Conservation (phyloP, 768 basidiomycete genomes). For the Mycena albidolilacea region DNA sequence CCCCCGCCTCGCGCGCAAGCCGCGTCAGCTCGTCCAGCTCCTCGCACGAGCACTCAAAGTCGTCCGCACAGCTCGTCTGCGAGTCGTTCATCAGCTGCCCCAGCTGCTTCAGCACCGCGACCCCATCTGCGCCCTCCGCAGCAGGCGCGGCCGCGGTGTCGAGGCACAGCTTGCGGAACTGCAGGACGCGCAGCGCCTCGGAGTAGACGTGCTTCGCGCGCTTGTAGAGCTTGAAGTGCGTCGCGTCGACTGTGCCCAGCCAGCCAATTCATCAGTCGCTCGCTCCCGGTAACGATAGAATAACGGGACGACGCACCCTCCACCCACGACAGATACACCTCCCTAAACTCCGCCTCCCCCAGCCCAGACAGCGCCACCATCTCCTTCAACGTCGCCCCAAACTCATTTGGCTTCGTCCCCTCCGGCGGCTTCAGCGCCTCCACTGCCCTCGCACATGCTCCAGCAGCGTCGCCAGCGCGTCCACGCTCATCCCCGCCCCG, state of each 20-base stretch:
- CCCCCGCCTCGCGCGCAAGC: constrained; percentile 79
- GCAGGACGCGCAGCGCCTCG: constrained; percentile 86
- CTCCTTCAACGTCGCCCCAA: constrained; percentile 80
- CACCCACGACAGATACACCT: constrained; percentile 84
- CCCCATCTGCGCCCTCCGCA: constrained; percentile 33
- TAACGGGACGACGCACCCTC: constrained; percentile 70
- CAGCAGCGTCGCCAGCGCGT: constrained; percentile 63
- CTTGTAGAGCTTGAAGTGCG: constrained; percentile 86
- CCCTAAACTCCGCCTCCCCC: constrained; percentile 66
- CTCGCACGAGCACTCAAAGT: constrained; percentile 86
- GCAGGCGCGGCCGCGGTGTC: constrained; percentile 56
- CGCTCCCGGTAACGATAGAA: too few relatives aligned
- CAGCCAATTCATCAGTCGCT: too few relatives aligned
- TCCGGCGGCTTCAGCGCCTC: constrained; percentile 66
- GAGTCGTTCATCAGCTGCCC: constrained; percentile 87
- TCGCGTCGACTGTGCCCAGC: constrained; percentile 74
- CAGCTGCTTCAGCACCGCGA: constrained; percentile 61
- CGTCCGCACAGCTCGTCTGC: constrained; percentile 75
- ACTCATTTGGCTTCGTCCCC: constrained; percentile 54
- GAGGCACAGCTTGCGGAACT: constrained; percentile 81
- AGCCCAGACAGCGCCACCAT: constrained; percentile 81
- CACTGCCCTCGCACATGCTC: constrained; percentile 62
- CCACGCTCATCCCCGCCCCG: constrained; percentile 62
- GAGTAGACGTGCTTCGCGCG: constrained; percentile 86
- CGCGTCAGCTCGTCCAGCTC: constrained; percentile 81